These are phyloP conservation scores for Fusarium nanum DNA, from an alignment of 2,329 filamentous ascomycete genomes.

Conservation along the genomic window DNA sequence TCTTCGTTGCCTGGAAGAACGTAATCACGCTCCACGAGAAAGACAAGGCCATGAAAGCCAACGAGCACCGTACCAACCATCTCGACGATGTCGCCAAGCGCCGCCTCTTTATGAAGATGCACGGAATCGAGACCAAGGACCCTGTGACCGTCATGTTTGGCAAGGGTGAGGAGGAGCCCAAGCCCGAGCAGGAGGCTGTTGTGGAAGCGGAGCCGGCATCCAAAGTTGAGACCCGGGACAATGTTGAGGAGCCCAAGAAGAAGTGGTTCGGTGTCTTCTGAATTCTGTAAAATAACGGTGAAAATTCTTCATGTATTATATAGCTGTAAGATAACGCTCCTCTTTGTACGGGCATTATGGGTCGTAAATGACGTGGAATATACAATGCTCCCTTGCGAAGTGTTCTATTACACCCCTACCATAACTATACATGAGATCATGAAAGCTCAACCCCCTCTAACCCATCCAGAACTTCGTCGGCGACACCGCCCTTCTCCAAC, in stretches of 20 bases:
- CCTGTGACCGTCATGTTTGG: slow-evolving; percentile 62
- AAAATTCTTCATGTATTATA: slow-evolving; percentile 35
- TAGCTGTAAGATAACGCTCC: slow-evolving; percentile 31
- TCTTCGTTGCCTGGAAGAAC: slow-evolving; percentile 71
- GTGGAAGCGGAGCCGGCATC: slow-evolving; percentile 52
- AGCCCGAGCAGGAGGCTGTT: slow-evolving; percentile 51
- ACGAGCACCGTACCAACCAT: slow-evolving; percentile 76
- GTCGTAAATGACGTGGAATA: slow-evolving; percentile 39
- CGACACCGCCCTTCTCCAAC: slow-evolving; percentile 81
- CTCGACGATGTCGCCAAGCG: slow-evolving; percentile 91
- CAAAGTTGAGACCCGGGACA: slow-evolving; percentile 45
- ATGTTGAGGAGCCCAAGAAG: slow-evolving; percentile 63
- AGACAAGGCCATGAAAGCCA: slow-evolving; percentile 74
- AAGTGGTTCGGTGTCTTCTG: slow-evolving; percentile 89
- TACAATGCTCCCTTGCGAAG: slow-evolving; percentile 9
- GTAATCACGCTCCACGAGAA: slow-evolving; percentile 82
- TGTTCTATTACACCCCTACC: slow-evolving; percentile 11
- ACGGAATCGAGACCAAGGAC: slow-evolving; percentile 77
- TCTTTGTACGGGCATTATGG: slow-evolving; percentile 20
- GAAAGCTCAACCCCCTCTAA: slow-evolving; percentile 79
- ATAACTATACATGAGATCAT: slow-evolving; percentile 47
- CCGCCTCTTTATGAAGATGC: slow-evolving; percentile 84
- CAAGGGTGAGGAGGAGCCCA: slow-evolving; percentile 51
- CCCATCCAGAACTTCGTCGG: slow-evolving; percentile 85
- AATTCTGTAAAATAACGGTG: slow-evolving; percentile 31